Percentiles rank a stretch among this genome's conserved stretches.
Conservation (phyloP, 768 basidiomycete species). For the Trametes elegans region DNA sequence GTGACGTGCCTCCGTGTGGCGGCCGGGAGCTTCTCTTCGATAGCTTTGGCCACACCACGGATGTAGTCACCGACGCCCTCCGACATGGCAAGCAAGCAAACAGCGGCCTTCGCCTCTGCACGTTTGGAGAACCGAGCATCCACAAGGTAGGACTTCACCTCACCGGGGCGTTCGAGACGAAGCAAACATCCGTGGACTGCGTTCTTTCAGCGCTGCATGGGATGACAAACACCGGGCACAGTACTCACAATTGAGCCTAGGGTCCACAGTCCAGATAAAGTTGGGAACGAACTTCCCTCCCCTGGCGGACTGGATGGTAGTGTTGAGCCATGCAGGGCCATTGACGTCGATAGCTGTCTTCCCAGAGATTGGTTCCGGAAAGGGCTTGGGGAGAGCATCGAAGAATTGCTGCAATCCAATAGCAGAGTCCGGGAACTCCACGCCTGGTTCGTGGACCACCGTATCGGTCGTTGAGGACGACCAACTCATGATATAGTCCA, state of each 20-base stretch:
- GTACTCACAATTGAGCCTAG: conserved; percentile 39
- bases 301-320: conserved; percentile 47
- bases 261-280: conserved; percentile 46
- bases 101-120: conserved; percentile 68
- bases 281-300: conserved; percentile 44
- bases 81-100: conserved; percentile 62
- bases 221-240: neutral
- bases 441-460: conserved; percentile 10
- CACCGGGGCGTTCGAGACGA: conserved; percentile 51
- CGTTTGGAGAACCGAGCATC: conserved; percentile 62
- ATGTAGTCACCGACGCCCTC: conserved; percentile 59
- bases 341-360: conserved; percentile 51
- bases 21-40: conserved; percentile 47
- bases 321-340: conserved; percentile 53
- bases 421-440: conserved; percentile 24
- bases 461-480: conserved; percentile 41
- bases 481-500: conserved; percentile 51
- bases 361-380: conserved; percentile 51
- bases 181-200: conserved; percentile 64
- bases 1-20: conserved; percentile 44
- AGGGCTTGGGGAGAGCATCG: conserved; percentile 63
- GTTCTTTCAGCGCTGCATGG: neutral
- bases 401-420: conserved; percentile 54
- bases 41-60: conserved; percentile 39
- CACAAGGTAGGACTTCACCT: conserved; percentile 56